Percentiles rank a stretch among this genome's conserved stretches.
These are phyloP conservation scores for Linum tenue DNA, from an alignment of 345 rosid species.

Conservation along the genomic window DNA sequence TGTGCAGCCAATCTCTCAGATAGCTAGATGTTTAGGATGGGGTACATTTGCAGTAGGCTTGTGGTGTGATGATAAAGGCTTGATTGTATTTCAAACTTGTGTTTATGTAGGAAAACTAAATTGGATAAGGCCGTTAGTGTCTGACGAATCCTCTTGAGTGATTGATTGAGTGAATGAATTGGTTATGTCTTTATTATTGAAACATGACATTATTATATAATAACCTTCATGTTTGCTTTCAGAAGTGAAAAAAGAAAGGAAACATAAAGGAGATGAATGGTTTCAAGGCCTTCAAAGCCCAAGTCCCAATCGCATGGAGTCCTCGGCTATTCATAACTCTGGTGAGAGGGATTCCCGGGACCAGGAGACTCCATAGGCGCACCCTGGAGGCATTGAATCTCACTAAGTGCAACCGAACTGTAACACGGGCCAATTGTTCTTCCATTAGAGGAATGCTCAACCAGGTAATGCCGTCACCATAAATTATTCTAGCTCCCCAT, in stretches of 20 bases:
- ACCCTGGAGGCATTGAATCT: constrained; percentile 70
- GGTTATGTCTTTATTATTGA: too few species aligned
- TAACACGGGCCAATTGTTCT: constrained; percentile 52
- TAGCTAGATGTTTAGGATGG: too few species aligned
- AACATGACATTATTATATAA: too few species aligned
- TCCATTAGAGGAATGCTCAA: constrained; percentile 67
- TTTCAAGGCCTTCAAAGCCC: constrained; percentile 66
- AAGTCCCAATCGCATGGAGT: constrained; percentile 59
- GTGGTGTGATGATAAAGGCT: too few species aligned
- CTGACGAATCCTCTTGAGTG: too few species aligned
- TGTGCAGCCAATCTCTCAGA: too few species aligned
- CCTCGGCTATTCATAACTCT: constrained; percentile 55
- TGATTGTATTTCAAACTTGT: too few species aligned
- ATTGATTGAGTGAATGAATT: too few species aligned
- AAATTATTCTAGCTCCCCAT: background rate
- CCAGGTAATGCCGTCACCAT: constrained; percentile 33
- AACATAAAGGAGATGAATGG: constrained; percentile 42
- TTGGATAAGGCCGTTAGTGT: too few species aligned
- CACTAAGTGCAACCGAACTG: constrained; percentile 63
- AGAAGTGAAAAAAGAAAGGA: background rate
- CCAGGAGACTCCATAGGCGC: constrained; percentile 71
- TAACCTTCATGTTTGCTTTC: background rate
- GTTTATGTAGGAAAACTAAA: too few species aligned
- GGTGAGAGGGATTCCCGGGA: constrained; percentile 79
- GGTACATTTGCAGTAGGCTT: too few species aligned